phyloP scores from a whole-genome alignment of 2,329 filamentous ascomycete species.

The Mollisia scopiformis region DNA sequence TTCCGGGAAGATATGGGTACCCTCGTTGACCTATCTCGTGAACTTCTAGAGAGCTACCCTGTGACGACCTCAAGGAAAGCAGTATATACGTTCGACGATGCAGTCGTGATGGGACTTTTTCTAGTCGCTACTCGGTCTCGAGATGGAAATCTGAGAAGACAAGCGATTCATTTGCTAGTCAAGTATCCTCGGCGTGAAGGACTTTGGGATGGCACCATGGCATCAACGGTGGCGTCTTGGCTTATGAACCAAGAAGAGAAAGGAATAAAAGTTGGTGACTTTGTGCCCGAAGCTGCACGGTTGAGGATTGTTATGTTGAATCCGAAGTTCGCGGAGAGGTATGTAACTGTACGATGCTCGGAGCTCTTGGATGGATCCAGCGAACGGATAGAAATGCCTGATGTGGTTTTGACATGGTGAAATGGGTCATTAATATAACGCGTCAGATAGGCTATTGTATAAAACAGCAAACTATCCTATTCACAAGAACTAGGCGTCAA shows the following conservation, averaged over 20 bases:
- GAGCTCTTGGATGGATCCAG: neutral
- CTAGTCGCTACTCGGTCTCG: neutral
- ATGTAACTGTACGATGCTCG: neutral
- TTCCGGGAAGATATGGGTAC: neutral
- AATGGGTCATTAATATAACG: too few relatives aligned
- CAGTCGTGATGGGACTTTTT: neutral
- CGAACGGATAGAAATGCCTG: neutral
- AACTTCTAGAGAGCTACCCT: neutral
- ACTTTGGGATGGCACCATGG: neutral
- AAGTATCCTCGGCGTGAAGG: neutral
- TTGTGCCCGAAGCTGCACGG: neutral
- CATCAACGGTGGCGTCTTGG: neutral
- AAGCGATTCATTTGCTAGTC: neutral
- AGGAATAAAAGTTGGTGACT: neutral
- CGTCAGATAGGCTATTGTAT: too few relatives aligned
- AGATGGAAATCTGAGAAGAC: neutral
- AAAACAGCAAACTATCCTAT: too few relatives aligned
- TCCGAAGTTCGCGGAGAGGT: neutral
- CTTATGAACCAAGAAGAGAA: neutral
- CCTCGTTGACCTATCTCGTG: neutral
- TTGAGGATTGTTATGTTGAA: neutral
- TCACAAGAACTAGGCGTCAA: too few relatives aligned
- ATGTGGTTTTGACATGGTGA: conserved; percentile 1
- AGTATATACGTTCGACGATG: neutral
- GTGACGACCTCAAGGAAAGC: neutral